phyloP scores from a whole-genome alignment of 495 filamentous ascomycete species.

The Penicillium diatomitis region DNA sequence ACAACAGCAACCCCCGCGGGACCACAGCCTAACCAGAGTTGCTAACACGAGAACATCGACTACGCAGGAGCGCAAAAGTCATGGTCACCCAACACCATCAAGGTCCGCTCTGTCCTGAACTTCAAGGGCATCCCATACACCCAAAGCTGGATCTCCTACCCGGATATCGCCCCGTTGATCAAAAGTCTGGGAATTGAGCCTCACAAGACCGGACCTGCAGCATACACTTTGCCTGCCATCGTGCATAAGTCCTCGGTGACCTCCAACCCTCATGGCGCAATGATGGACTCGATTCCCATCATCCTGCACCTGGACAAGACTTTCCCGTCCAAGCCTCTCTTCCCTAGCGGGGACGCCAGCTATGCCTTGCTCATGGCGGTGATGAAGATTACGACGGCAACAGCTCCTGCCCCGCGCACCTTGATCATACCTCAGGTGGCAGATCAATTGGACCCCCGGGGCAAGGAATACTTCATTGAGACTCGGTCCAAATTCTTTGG shows the following conservation, averaged over 20 bases:
- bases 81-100: slow-evolving; percentile 35
- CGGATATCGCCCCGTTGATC: slow-evolving; percentile 29
- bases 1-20: neutral
- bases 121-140: slow-evolving; percentile 35
- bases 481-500: slow-evolving; percentile 22
- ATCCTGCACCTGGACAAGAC: slow-evolving; percentile 26
- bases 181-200: slow-evolving; percentile 17
- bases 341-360: slow-evolving; percentile 26
- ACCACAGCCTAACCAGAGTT: too few relatives aligned
- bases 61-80: slow-evolving; percentile 24
- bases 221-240: slow-evolving; percentile 34
- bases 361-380: slow-evolving; percentile 17
- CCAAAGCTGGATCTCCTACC: slow-evolving; percentile 34
- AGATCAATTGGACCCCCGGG: slow-evolving; percentile 20
- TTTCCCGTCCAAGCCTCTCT: slow-evolving; percentile 22
- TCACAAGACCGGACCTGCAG: slow-evolving; percentile 5
- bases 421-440: slow-evolving; percentile 16
- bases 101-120: slow-evolving; percentile 30
- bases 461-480: slow-evolving; percentile 21
- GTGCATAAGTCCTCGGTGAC: slow-evolving; percentile 18
- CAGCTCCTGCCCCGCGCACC: neutral
- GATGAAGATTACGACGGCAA: slow-evolving; percentile 36
- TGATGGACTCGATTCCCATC: slow-evolving; percentile 35
- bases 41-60: neutral
- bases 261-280: slow-evolving; percentile 17